Conservation (phyloP, 1,139 yeast genomes). For the Yamadazyma kanchanaburiensis region DNA sequence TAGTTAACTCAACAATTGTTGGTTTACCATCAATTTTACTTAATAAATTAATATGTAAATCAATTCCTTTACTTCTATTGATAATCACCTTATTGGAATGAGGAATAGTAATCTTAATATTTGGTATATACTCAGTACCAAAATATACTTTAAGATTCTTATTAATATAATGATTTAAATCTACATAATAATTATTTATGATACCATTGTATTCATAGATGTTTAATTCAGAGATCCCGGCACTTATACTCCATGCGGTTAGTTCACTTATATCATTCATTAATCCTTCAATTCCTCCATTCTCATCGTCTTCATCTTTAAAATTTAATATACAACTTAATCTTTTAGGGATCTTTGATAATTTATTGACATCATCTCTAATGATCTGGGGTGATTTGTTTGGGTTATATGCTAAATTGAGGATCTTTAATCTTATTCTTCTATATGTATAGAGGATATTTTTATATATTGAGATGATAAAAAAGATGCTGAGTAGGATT, state of each 20-base stretch:
- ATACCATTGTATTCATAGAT: constrained; percentile 81
- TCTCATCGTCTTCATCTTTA: constrained; percentile 74
- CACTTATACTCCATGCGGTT: constrained; percentile 82
- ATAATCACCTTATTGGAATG: constrained; percentile 51
- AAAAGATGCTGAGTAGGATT: constrained; percentile 51
- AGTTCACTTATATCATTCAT: constrained; percentile 74
- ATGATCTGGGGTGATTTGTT: constrained; percentile 83
- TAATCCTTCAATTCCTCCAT: constrained; percentile 84
- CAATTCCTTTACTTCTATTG: constrained; percentile 37
- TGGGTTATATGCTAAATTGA: constrained; percentile 71
- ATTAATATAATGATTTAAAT: constrained; percentile 56
- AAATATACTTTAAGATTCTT: constrained; percentile 68
- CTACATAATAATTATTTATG: constrained; percentile 46
- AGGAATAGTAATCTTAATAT: constrained; percentile 57
- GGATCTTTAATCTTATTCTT: constrained; percentile 52
- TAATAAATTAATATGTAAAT: constrained; percentile 63
- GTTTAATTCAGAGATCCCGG: constrained; percentile 70
- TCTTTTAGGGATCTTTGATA: constrained; percentile 74
- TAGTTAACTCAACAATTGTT: constrained; percentile 83
- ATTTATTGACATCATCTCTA: constrained; percentile 71
- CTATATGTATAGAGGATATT: constrained; percentile 52
- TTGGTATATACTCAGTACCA: constrained; percentile 69
- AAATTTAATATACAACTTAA: constrained; percentile 70
- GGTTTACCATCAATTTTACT: constrained; percentile 85
- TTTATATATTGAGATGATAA: constrained; percentile 54